Conservation (phyloP, 2,329 filamentous ascomycete species). For the Penicillium sclerotiorum region DNA sequence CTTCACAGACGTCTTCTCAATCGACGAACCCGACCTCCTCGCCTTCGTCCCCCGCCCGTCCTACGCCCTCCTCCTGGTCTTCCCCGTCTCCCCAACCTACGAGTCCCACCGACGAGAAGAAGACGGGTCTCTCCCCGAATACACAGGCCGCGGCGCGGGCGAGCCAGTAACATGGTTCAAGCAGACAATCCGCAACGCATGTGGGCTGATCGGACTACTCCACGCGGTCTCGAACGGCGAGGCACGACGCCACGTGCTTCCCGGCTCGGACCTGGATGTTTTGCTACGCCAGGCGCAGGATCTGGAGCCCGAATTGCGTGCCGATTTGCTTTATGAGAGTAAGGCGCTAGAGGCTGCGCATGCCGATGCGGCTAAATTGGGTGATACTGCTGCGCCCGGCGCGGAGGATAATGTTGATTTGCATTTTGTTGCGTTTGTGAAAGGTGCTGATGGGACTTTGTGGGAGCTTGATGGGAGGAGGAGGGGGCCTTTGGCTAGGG, state of each 20-base stretch:
- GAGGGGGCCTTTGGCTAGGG: constrained; percentile 73
- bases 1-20: constrained; percentile 89
- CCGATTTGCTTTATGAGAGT: constrained; percentile 75
- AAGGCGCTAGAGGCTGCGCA: constrained; percentile 77
- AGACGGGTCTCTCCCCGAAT: constrained; percentile 66
- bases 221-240: constrained; percentile 81
- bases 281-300: constrained; percentile 72
- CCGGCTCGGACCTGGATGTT: constrained; percentile 47
- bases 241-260: constrained; percentile 64
- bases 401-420: constrained; percentile 84
- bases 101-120: constrained; percentile 74
- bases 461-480: constrained; percentile 80
- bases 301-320: constrained; percentile 66
- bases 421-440: constrained; percentile 95
- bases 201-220: constrained; percentile 83
- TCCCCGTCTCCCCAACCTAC: constrained; percentile 79
- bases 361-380: constrained; percentile 71
- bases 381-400: constrained; percentile 76
- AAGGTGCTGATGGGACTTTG: constrained; percentile 68
- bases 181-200: constrained; percentile 93
- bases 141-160: constrained; percentile 65
- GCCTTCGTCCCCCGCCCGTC: constrained; percentile 86
- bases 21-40: constrained; percentile 82
- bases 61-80: constrained; percentile 86
- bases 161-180: constrained; percentile 92